Conservation (phyloP, 768 basidiomycete genomes). For the Panaeolus papilionaceus region DNA sequence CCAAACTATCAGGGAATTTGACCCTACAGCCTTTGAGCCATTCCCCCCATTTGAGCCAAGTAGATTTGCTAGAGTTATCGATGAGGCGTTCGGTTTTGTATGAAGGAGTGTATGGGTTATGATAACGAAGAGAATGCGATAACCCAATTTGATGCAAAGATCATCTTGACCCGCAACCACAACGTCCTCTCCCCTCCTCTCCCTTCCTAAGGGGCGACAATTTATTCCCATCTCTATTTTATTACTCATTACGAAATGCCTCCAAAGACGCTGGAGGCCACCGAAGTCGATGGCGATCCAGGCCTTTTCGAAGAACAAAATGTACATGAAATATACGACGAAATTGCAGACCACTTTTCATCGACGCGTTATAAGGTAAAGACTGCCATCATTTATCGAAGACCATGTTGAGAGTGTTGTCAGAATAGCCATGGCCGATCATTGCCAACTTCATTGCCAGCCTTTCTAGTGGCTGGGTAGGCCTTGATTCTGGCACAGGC, state of each 20-base stretch:
- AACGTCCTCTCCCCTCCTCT: background rate
- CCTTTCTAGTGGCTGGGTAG: slow-evolving; percentile 79
- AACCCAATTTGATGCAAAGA: background rate
- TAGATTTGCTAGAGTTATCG: slow-evolving; percentile 70
- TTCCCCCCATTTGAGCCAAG: slow-evolving; percentile 76
- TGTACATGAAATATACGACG: slow-evolving; percentile 85
- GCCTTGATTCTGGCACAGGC: slow-evolving; percentile 94
- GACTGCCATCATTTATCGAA: background rate
- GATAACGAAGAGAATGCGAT: background rate
- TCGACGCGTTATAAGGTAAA: slow-evolving; percentile 87
- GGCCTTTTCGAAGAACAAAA: slow-evolving; percentile 72
- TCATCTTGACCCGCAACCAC: slow-evolving; percentile 14
- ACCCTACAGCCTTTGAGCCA: slow-evolving; percentile 49
- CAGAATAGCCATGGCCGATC: slow-evolving; percentile 85
- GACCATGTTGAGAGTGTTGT: slow-evolving; percentile 16
- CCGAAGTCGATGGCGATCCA: slow-evolving; percentile 53
- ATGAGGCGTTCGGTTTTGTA: slow-evolving; percentile 80
- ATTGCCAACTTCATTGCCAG: slow-evolving; percentile 76
- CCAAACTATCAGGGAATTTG: slow-evolving; percentile 56
- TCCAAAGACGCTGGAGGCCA: slow-evolving; percentile 43
- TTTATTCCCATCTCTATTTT: slow-evolving; percentile 16
- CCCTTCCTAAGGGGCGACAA: background rate
- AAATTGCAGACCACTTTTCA: slow-evolving; percentile 87
- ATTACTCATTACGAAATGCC: slow-evolving; percentile 30
- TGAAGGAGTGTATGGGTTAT: slow-evolving; percentile 26